Base-by-base conservation (phyloP, 805 yeast genomes). In the Brettanomyces nanus region DNA sequence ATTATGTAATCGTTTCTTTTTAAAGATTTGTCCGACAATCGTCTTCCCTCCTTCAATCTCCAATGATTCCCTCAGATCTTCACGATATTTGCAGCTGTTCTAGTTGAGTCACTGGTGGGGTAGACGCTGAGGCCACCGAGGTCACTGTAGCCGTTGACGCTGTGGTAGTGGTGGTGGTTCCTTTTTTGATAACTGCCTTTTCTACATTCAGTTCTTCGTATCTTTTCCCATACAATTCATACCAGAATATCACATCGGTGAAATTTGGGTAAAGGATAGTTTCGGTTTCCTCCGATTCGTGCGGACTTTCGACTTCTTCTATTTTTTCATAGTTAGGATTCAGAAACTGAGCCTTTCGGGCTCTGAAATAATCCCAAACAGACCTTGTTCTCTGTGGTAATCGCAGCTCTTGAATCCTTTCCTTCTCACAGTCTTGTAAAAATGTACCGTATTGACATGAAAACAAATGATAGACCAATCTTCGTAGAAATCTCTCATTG, bases 371-470 rank as follows among this genome's bases (percentile, higher is more conserved):
- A 58, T 89, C 95, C 97, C 97, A 89, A 1, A 83, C 95, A 11
- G 90, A 77, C 25, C 84, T 68, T 0, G 96, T 83, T 10, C 68
- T 63, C 3, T 58, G 48, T 6, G 50, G 54, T 2, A 75, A 58
- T 9, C 66, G 55, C 20, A 65, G 59, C n/a, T 60, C 61, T n/a
- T n/a, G n/a, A 6, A 62, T 49, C 38, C 77, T 61, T 42, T 85
- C 95, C 35, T 59, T 56, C 53, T 92, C 96, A 32, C 73, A 70
- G 52, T 92, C 81, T 47, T 74, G 77, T 37, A 92, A 56, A 50
- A 92, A 92, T 1, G 95, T 78, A 3, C 97, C 97, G 59, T 87
- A 92, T 57, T 92, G 97, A 50, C 97, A 87, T 1, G 97, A 85
- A 53, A 87, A 85, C 35, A 83, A 63, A 56, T 92, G 97, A 54